phyloP scores from a whole-genome alignment of 1,139 yeast species.

The Magnusiomyces paraingens region DNA sequence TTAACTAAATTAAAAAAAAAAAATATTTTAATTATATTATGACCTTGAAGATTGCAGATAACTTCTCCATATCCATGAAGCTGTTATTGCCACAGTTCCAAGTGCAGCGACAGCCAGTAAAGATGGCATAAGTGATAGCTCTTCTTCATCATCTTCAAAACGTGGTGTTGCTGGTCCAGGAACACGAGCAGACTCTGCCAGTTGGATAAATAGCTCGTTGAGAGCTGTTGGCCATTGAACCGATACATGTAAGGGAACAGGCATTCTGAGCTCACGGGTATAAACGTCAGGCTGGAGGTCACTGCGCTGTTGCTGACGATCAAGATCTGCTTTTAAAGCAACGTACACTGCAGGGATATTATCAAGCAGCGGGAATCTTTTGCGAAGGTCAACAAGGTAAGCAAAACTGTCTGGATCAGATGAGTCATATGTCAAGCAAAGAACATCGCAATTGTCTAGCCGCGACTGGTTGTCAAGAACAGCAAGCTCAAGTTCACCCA shows the following conservation, averaged over 20 bases:
- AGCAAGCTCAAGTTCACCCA: conserved; percentile 82
- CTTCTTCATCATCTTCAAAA: conserved; percentile 60
- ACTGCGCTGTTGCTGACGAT: conserved; percentile 87
- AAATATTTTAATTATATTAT: conserved; percentile 4
- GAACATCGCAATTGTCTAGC: conserved; percentile 80
- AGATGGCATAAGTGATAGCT: conserved; percentile 41
- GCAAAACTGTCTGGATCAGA: conserved; percentile 94
- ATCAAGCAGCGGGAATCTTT: conserved; percentile 52
- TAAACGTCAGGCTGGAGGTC: conserved; percentile 83
- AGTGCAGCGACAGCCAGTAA: conserved; percentile 23
- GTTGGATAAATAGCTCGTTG: conserved; percentile 75
- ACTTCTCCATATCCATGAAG: conserved; percentile 18
- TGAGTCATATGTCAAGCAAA: conserved; percentile 86
- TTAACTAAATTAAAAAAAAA: not conserved
- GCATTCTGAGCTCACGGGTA: conserved; percentile 56
- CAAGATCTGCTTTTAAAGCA: conserved; percentile 90
- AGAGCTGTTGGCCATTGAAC: conserved; percentile 84
- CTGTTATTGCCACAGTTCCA: conserved; percentile 17
- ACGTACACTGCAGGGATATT: conserved; percentile 80
- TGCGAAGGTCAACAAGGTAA: conserved; percentile 62
- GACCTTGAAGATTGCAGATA: conserved; percentile 12
- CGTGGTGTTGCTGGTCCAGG: conserved; percentile 82
- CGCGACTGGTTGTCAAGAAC: conserved; percentile 65
- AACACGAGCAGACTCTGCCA: conserved; percentile 79
- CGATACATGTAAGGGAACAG: conserved; percentile 83